Evolutionary conservation across 495 filamentous ascomycete species (phyloP), one percentile per base, ranked within the genome.

Genomic region (Chaetomidium leptoderma): DNA sequence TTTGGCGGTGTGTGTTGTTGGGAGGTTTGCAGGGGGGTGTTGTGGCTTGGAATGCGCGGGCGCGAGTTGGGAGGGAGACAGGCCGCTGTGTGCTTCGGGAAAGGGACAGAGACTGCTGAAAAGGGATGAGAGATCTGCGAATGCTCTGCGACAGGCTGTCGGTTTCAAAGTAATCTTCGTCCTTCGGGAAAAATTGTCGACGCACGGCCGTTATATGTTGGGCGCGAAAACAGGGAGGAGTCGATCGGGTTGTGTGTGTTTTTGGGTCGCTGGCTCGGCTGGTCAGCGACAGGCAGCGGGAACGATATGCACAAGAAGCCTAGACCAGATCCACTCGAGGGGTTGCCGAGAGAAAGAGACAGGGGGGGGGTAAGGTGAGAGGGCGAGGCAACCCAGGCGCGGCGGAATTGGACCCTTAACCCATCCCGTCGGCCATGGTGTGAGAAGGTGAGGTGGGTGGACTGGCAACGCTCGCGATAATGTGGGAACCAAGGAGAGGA

Each of bases 241-340:
- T 23, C 9, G 47, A 45, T 59, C 57, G 57, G 57, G 55, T 17
- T 50, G 35, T 56, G 53, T 53, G 30, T 51, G 52, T 19, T 39
- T n/a, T 17, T 55, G 32, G 62, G 48, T 37, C 24, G 43, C 52
- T 6, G 32, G n/a, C n/a, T n/a, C n/a, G n/a, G n/a, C n/a, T 53
- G 63, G 65, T 67, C 59, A 67, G 64, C 55, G 52, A 57, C n/a
- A n/a, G n/a, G 57, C 53, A 19, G 37, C 46, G 50, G 55, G 47
- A 59, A 37, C 33, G 46, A 51, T 53, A 57, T 60, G 58, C 56
- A 58, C 36, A 37, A 60, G 58, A 53, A 43, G 61, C 58, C 53
- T 37, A 56, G 59, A 57, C 42, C 53, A 58, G 62, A 53, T 62
- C 60, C 67, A 70, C 66, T 49, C 30, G 50, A 64, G 59, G 54